phyloP scores from a whole-genome alignment of 202 grass and related monocot genomes.

The Schoenoplectus triqueter region DNA sequence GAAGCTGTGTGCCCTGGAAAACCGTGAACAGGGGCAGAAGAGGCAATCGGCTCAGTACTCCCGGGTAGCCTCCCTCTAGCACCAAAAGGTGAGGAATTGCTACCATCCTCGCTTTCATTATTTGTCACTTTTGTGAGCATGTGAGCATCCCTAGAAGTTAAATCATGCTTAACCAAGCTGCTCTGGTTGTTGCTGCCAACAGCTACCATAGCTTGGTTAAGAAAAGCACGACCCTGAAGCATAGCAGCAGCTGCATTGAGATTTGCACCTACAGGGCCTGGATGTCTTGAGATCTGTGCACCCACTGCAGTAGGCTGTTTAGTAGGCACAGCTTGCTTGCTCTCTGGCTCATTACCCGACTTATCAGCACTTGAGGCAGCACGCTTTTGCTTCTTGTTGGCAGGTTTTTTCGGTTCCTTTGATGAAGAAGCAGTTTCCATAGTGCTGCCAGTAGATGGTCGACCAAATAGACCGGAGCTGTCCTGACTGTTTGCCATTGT shows the following conservation, averaged over 20 bases:
- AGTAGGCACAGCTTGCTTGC: slow-evolving; percentile 48
- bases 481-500: slow-evolving; percentile 64
- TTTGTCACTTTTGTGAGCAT: slow-evolving; percentile 50
- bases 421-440: slow-evolving; percentile 72
- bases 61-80: slow-evolving; percentile 38
- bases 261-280: slow-evolving; percentile 20
- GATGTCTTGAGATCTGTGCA: slow-evolving; percentile 11
- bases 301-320: slow-evolving; percentile 38
- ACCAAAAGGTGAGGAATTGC: slow-evolving; percentile 40
- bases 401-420: slow-evolving; percentile 54
- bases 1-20: slow-evolving; percentile 31
- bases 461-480: slow-evolving; percentile 60
- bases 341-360: slow-evolving; percentile 56
- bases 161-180: slow-evolving; percentile 37
- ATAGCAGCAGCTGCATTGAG: slow-evolving; percentile 45
- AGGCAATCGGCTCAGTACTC: slow-evolving; percentile 28
- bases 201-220: slow-evolving; percentile 41
- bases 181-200: slow-evolving; percentile 29
- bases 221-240: slow-evolving; percentile 42
- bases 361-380: slow-evolving; percentile 49
- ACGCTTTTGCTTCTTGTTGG: slow-evolving; percentile 65
- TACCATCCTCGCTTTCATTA: slow-evolving; percentile 42
- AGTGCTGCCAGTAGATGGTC: slow-evolving; percentile 77
- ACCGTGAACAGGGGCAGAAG: slow-evolving; percentile 29
- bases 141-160: slow-evolving; percentile 33